Conservation (phyloP, 2,329 filamentous ascomycete genomes). For the Pseudonectria buxi region DNA sequence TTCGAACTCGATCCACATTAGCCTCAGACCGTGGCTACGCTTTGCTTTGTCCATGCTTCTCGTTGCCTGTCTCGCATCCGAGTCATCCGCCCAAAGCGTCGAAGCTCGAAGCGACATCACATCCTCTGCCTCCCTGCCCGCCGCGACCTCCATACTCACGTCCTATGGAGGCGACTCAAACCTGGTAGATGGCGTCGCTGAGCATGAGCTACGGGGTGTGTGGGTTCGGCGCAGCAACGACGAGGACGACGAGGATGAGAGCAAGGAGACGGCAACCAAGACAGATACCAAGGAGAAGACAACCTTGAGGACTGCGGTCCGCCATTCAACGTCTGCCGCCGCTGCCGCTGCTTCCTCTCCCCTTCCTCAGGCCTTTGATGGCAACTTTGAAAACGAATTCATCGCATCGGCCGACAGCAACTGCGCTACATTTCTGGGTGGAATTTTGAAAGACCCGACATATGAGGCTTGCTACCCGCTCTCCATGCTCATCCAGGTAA, state of each 20-base stretch:
- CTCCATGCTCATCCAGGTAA: conserved; percentile 73
- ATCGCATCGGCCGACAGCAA: conserved; percentile 39
- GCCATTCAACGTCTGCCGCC: conserved; percentile 19
- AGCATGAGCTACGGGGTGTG: conserved; percentile 3
- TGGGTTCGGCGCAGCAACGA: conserved; percentile 5
- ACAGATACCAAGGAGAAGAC: conserved; percentile 8
- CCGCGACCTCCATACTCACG: neutral
- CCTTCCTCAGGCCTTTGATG: conserved; percentile 57
- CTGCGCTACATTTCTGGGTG: conserved; percentile 62
- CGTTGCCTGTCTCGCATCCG: conserved; percentile 17
- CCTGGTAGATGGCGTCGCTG: too few relatives aligned
- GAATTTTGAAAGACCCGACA: conserved; percentile 57
- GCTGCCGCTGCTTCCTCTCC: conserved; percentile 36
- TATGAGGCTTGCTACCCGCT: conserved; percentile 75
- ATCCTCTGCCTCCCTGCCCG: conserved; percentile 6
- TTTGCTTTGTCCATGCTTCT: conserved; percentile 11
- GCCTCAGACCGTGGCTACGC: conserved; percentile 9
- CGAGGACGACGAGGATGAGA: conserved; percentile 9
- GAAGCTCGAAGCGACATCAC: conserved; percentile 3
- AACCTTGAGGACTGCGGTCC: conserved; percentile 3
- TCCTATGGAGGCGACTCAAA: neutral
- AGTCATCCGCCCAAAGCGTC: conserved; percentile 12
- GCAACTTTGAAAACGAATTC: conserved; percentile 56
- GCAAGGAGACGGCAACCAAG: conserved; percentile 6
- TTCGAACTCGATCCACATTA: conserved; percentile 2